Evolutionary conservation across 805 yeast genomes (phyloP).

Genomic region (Sungouiella blattae): DNA sequence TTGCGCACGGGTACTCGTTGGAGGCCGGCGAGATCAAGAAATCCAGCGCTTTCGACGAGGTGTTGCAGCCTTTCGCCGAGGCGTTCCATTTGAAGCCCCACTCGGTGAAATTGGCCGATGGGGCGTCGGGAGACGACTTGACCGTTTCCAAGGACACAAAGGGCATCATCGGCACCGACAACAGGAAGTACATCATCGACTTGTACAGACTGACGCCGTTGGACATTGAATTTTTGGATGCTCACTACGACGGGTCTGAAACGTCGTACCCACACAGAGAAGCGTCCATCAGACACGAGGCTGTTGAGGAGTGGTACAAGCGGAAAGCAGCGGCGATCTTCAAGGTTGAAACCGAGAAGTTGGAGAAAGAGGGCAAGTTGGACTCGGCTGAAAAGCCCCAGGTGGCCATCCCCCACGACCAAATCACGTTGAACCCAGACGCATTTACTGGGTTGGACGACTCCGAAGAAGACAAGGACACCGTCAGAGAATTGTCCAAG

Average conservation of each 20-base stretch:
- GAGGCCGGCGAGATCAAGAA: conserved; percentile 48
- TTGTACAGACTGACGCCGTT: conserved; percentile 80
- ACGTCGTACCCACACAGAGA: conserved; percentile 80
- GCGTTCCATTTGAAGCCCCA: conserved; percentile 78
- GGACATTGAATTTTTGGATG: conserved; percentile 73
- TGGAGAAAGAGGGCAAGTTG: conserved; percentile 33
- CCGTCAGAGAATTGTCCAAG: conserved; percentile 66
- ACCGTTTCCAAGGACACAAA: conserved; percentile 75
- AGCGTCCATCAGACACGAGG: conserved; percentile 77
- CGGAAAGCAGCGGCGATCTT: conserved; percentile 54
- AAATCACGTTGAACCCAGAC: conserved; percentile 74
- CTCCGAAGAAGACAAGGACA: conserved; percentile 51
- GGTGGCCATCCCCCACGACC: conserved; percentile 49
- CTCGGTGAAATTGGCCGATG: conserved; percentile 47
- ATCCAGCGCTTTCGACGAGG: conserved; percentile 51
- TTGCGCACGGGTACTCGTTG: conserved; percentile 74
- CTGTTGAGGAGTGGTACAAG: conserved; percentile 88
- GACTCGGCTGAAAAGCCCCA: conserved; percentile 44
- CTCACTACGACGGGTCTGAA: conserved; percentile 39
- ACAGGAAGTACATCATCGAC: conserved; percentile 80
- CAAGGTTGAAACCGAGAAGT: conserved; percentile 46
- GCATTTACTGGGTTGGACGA: conserved; percentile 49
- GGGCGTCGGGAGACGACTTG: conserved; percentile 43
- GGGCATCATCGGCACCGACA: conserved; percentile 83
- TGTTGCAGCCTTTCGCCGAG: conserved; percentile 61